Base-by-base conservation (phyloP, 2,329 filamentous ascomycete genomes). In the Pyrenophora tritici-repentis region DNA sequence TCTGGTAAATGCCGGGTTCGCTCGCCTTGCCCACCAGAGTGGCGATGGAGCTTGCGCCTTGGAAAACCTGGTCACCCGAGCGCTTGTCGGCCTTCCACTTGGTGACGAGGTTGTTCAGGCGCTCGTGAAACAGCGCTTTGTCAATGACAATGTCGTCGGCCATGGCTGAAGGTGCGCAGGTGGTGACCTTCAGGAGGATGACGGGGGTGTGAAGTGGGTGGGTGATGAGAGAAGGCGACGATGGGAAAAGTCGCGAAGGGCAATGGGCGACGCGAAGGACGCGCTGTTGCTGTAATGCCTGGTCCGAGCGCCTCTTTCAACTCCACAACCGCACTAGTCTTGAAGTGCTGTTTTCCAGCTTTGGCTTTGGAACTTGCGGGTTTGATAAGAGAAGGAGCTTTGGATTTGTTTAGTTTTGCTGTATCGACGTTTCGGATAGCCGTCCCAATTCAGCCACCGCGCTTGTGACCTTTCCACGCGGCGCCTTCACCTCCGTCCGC, bases 21-120 rank as follows among this genome's bases (percentile, higher is more conserved):
- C 71, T 72, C 58, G 91, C 91, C 80, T 97, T 99, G 75, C 94
- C 94, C 84, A 97, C 94, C 72, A 95, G 83, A 53, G 97, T 84
- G 66, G 94, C 80, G 67, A 99, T 90, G 54, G 93, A 96, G 59
- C 87, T 86, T 61, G 86, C 92, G 70, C 92, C 93, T 63, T 85
- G 86, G 75, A 97, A 99, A 59, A 93, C 78, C 69, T 86, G 82
- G 78, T 96, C 90, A 73, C 89, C 89, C 56, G 88, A 84, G 71
- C 92, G 89, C 80, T 96, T 93, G 81, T 97, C 93, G 67, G 89
- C 86, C 81, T 96, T 97, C 94, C 95, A 99, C 78, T 91, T 86
- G 66, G 89, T 86, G 73, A 92, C 84, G 68, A 99, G 88, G 71
- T 88, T 87, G 63, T 87, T 87, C 63, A 97, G 83, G 72, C 94